Evolutionary conservation across 805 yeast species (phyloP).

Genomic region (Monosporozyma yasuniensis): DNA sequence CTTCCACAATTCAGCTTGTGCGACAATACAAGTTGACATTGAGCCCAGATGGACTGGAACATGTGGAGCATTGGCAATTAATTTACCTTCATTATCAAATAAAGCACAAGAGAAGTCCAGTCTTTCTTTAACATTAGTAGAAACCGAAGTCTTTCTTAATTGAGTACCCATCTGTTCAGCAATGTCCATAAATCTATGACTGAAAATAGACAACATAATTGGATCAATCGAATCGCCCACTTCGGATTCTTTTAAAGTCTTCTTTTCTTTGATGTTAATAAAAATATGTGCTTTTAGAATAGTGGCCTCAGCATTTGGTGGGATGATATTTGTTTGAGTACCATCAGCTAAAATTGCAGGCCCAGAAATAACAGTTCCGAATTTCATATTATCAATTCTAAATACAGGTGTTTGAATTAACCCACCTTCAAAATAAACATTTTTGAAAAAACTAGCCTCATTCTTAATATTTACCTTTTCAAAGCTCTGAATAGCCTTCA

Average conservation of each 20-base stretch:
- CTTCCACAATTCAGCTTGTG: slow-evolving; percentile 57
- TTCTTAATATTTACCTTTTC: slow-evolving; percentile 20
- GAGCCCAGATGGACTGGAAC: slow-evolving; percentile 83
- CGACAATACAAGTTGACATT: slow-evolving; percentile 70
- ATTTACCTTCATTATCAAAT: slow-evolving; percentile 65
- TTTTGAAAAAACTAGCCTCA: slow-evolving; percentile 32
- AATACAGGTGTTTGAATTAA: slow-evolving; percentile 46
- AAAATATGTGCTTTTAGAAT: slow-evolving; percentile 56
- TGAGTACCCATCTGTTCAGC: slow-evolving; percentile 87
- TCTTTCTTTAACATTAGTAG: slow-evolving; percentile 77
- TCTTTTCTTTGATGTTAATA: slow-evolving; percentile 26
- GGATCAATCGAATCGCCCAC: slow-evolving; percentile 46
- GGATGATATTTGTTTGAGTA: slow-evolving; percentile 70
- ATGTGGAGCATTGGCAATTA: slow-evolving; percentile 84
- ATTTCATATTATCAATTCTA: slow-evolving; percentile 41
- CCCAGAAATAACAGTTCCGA: slow-evolving; percentile 50
- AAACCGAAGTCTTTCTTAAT: slow-evolving; percentile 68
- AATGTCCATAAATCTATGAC: slow-evolving; percentile 80
- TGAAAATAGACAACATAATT: slow-evolving; percentile 63
- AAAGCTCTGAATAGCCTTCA: slow-evolving; percentile 29
- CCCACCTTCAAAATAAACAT: slow-evolving; percentile 49
- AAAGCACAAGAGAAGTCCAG: slow-evolving; percentile 80
- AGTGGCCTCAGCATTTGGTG: slow-evolving; percentile 50
- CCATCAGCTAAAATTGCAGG: slow-evolving; percentile 75
- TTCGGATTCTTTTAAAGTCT: slow-evolving; percentile 13